These are phyloP conservation scores for Lathyrus tuberosus DNA, from an alignment of 306 rosid genomes.

Conservation along the genomic window DNA sequence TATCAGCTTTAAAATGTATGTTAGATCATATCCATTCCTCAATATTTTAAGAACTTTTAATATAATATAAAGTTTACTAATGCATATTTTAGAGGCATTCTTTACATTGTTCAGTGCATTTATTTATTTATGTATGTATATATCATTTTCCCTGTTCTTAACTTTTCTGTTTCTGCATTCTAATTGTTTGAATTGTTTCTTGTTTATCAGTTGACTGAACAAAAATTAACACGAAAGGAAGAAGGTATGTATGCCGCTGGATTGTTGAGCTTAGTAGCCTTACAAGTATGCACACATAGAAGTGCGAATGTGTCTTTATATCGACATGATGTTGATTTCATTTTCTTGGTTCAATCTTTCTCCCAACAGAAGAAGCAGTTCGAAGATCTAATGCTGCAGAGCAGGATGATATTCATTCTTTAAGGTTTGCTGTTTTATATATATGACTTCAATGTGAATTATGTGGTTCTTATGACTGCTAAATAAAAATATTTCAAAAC, in stretches of 20 bases:
- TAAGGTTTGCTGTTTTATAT: conserved; percentile 61
- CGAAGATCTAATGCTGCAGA: conserved; percentile 76
- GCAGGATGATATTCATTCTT: conserved; percentile 47
- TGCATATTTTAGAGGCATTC: conserved; percentile 15
- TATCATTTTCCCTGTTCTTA: neutral
- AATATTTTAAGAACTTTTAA: conserved; percentile 3
- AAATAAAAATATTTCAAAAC: too few species aligned
- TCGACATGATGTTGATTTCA: conserved; percentile 28
- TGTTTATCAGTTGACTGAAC: conserved; percentile 70
- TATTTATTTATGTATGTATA: conserved; percentile 9
- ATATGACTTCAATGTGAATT: too few species aligned
- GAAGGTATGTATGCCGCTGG: conserved; percentile 69
- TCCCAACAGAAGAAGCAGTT: conserved; percentile 73
- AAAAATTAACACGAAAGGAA: conserved; percentile 66
- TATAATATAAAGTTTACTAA: conserved; percentile 4
- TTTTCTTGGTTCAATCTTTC: conserved; percentile 45
- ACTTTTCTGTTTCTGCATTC: conserved; percentile 27
- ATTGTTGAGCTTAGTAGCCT: conserved; percentile 1
- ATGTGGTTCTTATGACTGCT: too few species aligned
- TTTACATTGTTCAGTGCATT: neutral
- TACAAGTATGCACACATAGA: neutral
- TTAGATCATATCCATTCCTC: neutral
- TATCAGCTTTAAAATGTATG: conserved; percentile 12
- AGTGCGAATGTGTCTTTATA: conserved; percentile 7
- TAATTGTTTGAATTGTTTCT: conserved; percentile 28